Percentiles rank a stretch among this genome's conserved stretches.
Conservation (phyloP, 2,329 filamentous ascomycete genomes). For the Pyrenochaeta sp. region DNA sequence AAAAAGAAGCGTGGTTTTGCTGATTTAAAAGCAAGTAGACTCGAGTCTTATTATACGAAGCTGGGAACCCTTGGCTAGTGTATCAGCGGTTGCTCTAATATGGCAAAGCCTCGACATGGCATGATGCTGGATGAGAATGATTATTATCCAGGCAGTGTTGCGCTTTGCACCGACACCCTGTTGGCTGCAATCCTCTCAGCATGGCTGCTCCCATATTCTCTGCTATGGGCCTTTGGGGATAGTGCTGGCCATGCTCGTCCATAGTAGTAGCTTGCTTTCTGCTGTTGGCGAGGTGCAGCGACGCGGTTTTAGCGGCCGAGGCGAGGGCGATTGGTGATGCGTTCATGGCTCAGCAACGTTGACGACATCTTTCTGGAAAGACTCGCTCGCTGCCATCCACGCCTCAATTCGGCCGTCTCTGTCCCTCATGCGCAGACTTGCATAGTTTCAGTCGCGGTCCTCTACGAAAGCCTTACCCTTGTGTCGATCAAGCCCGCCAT, state of each 20-base stretch:
- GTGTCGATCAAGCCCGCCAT: constrained; percentile 9
- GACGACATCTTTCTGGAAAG: constrained; percentile 21
- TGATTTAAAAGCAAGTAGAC: background rate
- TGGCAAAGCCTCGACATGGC: background rate
- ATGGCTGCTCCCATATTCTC: too few relatives aligned
- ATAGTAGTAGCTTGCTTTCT: too few relatives aligned
- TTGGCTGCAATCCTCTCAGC: too few relatives aligned
- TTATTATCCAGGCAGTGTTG: too few relatives aligned
- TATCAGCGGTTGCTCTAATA: background rate
- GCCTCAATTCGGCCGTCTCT: background rate
- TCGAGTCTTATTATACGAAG: background rate
- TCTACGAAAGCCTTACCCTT: background rate
- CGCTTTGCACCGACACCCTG: too few relatives aligned
- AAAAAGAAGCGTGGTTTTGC: background rate
- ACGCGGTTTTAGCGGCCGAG: constrained; percentile 19
- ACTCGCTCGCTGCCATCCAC: constrained; percentile 1
- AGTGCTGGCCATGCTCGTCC: too few relatives aligned
- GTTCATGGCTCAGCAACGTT: constrained; percentile 20
- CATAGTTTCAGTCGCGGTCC: background rate
- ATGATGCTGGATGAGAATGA: too few relatives aligned
- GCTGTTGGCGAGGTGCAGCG: constrained; percentile 10
- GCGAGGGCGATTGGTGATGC: constrained; percentile 22
- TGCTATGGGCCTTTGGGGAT: too few relatives aligned
- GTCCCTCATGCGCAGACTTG: background rate
- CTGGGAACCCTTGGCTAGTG: background rate